Evolutionary conservation across 2,329 filamentous ascomycete genomes (phyloP).

Genomic region (Phaeosphaeriaceae sp.): DNA sequence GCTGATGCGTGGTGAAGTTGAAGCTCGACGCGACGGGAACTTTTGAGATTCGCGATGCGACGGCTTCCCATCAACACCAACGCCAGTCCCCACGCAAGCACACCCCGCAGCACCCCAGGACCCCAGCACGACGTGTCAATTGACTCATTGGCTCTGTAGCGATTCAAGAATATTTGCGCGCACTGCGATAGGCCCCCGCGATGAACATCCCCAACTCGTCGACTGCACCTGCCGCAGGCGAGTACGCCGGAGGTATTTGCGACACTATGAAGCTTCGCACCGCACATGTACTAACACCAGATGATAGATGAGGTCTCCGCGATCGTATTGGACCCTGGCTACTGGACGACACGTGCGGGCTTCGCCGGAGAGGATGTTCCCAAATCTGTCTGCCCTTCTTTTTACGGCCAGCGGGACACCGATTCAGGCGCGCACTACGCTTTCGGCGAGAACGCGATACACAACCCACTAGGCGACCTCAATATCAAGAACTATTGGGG

Average conservation of each 20-base stretch:
- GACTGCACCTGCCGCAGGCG: constrained; percentile 49
- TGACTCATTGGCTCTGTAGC: background rate
- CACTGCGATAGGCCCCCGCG: constrained; percentile 22
- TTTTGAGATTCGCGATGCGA: constrained; percentile 35
- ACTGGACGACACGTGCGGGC: constrained; percentile 87
- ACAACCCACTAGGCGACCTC: constrained; percentile 75
- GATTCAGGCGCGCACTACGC: constrained; percentile 62
- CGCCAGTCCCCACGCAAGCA: constrained; percentile 25
- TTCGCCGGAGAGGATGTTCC: constrained; percentile 98
- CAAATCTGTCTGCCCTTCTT: constrained; percentile 89
- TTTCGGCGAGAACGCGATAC: constrained; percentile 90
- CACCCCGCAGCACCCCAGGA: constrained; percentile 7
- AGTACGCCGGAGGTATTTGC: constrained; percentile 55
- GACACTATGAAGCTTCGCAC: constrained; percentile 8
- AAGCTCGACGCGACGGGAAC: constrained; percentile 27
- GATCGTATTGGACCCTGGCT: constrained; percentile 94
- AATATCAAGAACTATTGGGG: constrained; percentile 94
- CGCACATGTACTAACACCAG: constrained; percentile 17
- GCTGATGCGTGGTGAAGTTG: constrained; percentile 22
- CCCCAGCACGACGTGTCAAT: constrained; percentile 36
- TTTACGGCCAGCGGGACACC: constrained; percentile 71
- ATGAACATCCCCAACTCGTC: constrained; percentile 49
- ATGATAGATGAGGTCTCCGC: constrained; percentile 90
- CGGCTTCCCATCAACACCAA: constrained; percentile 36
- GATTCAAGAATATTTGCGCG: constrained; percentile 10